Base-by-base conservation (phyloP, 805 yeast genomes). In the Ogataea methanolica region DNA sequence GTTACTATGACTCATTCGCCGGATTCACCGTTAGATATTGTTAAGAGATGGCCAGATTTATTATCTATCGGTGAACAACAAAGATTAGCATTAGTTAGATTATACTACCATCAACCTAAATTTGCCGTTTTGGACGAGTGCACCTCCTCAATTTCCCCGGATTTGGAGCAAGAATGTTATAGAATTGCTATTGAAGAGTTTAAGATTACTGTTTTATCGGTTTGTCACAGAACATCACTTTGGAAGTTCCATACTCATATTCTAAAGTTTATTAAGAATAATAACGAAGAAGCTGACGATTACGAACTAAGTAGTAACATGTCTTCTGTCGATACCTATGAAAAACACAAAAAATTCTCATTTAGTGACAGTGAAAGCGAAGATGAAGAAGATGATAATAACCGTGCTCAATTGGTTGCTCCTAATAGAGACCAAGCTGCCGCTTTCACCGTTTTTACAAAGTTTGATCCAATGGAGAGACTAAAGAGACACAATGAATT, bases 81-180 rank as follows among this genome's bases (percentile, higher is more conserved):
- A 65, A 73, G 96, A 57, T 74, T 91, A 53, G 97, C 97, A 14
- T 84, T 92, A 86, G 96, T 96, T 2, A 77, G 97, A 59, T 74
- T 91, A 66, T 91, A 87, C 62, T 91, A 90, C 62, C 97, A 91
- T 66, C 76, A 78, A 58, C 98, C 98, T 2, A 85, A 82, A 65
- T 91, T 90, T 73, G 98, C 98, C 0, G 96, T 91, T 23, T 72
- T 91, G 54, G 98, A 91, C 68, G 98, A 91, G 70, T 91, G 97
- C 66, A 91, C 98, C 0, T 88, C 96, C 4, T 92, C 96, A 1
- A 96, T 91, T 2, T 83, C 97, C 0, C 88, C 94, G 11, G 87
- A 85, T 50, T 84, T 90, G 80, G 98, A 91, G 63, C 88, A 85
- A 52, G 81, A 83, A 57, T 90, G 92, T 88, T 91, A 91, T 60